Evolutionary conservation across 768 basidiomycete species (phyloP).

Genomic region (Crepidotus variabilis): DNA sequence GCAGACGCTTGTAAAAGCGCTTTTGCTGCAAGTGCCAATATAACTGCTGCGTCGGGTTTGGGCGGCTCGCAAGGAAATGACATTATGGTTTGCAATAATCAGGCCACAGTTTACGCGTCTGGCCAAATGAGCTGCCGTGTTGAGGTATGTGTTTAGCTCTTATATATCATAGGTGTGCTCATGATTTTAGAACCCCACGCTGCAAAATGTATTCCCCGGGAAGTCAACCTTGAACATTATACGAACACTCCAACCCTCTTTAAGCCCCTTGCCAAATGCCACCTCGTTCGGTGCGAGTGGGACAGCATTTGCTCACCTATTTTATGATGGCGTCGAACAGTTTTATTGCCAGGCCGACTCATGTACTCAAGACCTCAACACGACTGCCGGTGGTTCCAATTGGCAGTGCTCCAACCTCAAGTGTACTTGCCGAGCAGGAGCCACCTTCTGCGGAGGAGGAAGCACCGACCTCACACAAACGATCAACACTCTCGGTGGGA

Average conservation of each 20-base stretch:
- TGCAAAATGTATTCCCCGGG: slow-evolving; percentile 74
- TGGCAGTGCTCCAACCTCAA: slow-evolving; percentile 74
- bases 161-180: not conserved
- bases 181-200: slow-evolving; percentile 67
- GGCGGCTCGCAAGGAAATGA: slow-evolving; percentile 32
- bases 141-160: slow-evolving; percentile 47
- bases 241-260: slow-evolving; percentile 64
- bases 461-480: slow-evolving; percentile 49
- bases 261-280: slow-evolving; percentile 64
- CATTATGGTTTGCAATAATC: slow-evolving; percentile 71
- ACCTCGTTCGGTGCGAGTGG: slow-evolving; percentile 55
- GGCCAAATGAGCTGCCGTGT: slow-evolving; percentile 86
- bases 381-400: slow-evolving; percentile 36
- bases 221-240: slow-evolving; percentile 73
- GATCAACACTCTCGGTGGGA: slow-evolving; percentile 64
- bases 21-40: slow-evolving; percentile 38
- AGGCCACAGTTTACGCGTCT: slow-evolving; percentile 69
- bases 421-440: slow-evolving; percentile 68
- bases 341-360: slow-evolving; percentile 77
- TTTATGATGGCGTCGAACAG: slow-evolving; percentile 81
- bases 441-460: slow-evolving; percentile 71
- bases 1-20: slow-evolving; percentile 67
- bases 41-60: slow-evolving; percentile 26
- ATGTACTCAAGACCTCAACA: slow-evolving; percentile 58
- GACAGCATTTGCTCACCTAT: slow-evolving; percentile 63